A percentile compares a stretch with the other conserved stretches of the same genome.
Evolutionary conservation across 306 rosid genomes (phyloP).

Genomic region (Lotus japonicus): DNA sequence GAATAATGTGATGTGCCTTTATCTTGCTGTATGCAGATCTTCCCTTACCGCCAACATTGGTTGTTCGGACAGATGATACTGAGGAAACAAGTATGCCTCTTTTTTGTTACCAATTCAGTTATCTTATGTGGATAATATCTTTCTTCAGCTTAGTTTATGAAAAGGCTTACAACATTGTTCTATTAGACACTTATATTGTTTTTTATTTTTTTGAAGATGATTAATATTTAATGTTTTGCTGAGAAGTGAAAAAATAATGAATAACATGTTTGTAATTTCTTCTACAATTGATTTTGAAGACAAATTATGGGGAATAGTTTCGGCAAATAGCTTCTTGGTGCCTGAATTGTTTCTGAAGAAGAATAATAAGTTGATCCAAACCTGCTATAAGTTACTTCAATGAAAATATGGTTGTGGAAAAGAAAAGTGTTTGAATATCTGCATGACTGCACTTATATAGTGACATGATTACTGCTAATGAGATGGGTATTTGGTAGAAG

Average conservation of each 20-base stretch:
- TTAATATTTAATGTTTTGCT: not conserved
- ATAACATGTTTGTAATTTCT: too few species aligned
- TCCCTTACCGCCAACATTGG: slow-evolving; percentile 64
- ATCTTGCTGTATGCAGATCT: slow-evolving; percentile 45
- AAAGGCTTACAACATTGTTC: not conserved
- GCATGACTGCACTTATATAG: not conserved
- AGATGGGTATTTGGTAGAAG: not conserved
- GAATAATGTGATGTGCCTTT: not conserved
- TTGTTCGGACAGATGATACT: slow-evolving; percentile 63
- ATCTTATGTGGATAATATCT: not conserved
- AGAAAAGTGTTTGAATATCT: not conserved
- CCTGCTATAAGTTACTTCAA: not conserved
- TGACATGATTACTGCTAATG: not conserved
- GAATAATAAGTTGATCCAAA: too few species aligned
- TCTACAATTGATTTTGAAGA: too few species aligned
- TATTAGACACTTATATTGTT: not conserved
- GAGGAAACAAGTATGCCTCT: slow-evolving; percentile 68
- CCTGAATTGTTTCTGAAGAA: too few species aligned
- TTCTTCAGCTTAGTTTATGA: not conserved
- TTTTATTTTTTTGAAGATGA: not conserved
- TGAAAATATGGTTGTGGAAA: not conserved
- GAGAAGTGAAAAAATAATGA: not conserved
- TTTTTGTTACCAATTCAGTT: not conserved
- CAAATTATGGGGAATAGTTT: too few species aligned
- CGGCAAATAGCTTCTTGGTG: too few species aligned